Evolutionary conservation across 2,329 filamentous ascomycete genomes (phyloP), one percentile per base, ranked within the genome.

Genomic region (Rugonectria rugulosa): DNA sequence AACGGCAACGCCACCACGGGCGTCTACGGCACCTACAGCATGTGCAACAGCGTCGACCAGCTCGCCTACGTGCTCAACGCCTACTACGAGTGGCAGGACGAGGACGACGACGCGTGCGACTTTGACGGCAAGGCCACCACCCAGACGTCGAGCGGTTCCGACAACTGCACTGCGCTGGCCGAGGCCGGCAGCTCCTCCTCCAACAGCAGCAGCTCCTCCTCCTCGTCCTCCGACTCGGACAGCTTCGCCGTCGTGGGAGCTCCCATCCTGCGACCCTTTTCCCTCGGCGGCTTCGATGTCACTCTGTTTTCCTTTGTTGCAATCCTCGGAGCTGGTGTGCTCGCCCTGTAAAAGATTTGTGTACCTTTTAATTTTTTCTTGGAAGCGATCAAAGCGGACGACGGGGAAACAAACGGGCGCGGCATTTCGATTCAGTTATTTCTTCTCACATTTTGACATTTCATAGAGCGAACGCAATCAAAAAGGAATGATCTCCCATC

Each of bases 11-110:
- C 82, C 50, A 84, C 82, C 57, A 82, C 79, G 15, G 91, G 89
- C 67, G 77, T 81, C 57, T 95, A 90, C 74, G 91, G 91, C 64
- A 84, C 89, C 41, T 92, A 90, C 80, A 85, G 86, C 73, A 91
- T 92, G 86, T 95, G 91, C 80, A 79, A 81, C 64, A 69, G 83
- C 67, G 80, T 81, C 63, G 81, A 91, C 75, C 84, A 92, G 81
- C 84, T 95, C 29, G 85, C 84, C 54, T 92, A 84, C 71, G 88
- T 86, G 44, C 83, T 93, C 64, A 86, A 93, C 78, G 76, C 84
- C 65, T 94, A 93, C 81, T 90, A 89, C 79, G 70, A 80, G 63
- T 74, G 72, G 62, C 80, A 88, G 68, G 77, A 80, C 65, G 79
- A 79, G 60, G 74, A 75, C 43, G 70, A 76, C 19, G 76, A 76